A percentile compares a stretch with the other conserved stretches of the same genome.
Conservation (phyloP, 805 yeast species). For the Komagataella pseudopastoris region DNA sequence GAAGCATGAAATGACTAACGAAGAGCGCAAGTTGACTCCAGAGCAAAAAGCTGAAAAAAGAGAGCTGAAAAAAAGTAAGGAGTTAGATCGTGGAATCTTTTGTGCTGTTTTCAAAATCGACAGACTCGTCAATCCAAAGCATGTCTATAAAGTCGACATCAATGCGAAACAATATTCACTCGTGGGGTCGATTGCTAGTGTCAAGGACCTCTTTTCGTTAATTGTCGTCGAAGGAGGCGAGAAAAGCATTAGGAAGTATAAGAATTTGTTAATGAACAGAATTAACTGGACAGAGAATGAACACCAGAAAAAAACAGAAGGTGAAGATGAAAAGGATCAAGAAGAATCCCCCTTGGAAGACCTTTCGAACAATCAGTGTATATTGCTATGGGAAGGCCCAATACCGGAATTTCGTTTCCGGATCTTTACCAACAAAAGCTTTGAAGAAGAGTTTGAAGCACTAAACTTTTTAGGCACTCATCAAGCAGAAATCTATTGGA, state of each 20-base stretch:
- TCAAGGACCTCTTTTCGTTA: conserved; percentile 33
- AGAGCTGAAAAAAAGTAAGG: conserved; percentile 28
- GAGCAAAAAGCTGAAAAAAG: conserved; percentile 44
- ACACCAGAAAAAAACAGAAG: conserved; percentile 13
- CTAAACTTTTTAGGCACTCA: conserved; percentile 32
- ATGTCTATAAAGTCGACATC: conserved; percentile 59
- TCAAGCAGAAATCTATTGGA: conserved; percentile 48
- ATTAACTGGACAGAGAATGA: conserved; percentile 57
- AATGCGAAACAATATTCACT: conserved; percentile 66
- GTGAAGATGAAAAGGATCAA: conserved; percentile 3
- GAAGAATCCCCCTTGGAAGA: conserved; percentile 17
- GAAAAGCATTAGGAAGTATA: conserved; percentile 47
- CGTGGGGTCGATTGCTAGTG: conserved; percentile 44
- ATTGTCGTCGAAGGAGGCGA: conserved; percentile 68
- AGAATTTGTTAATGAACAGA: conserved; percentile 43
- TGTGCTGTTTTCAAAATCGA: conserved; percentile 48
- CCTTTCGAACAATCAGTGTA: conserved; percentile 28
- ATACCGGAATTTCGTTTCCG: conserved; percentile 37
- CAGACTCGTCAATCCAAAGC: conserved; percentile 46
- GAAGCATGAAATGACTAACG: conserved; percentile 49
- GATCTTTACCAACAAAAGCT: conserved; percentile 55
- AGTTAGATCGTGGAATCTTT: conserved; percentile 33
- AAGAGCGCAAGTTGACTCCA: conserved; percentile 42
- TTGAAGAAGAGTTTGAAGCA: conserved; percentile 37
- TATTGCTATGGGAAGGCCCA: conserved; percentile 62